A percentile compares a stretch with the other conserved stretches of the same genome.
Conservation (phyloP, 2,329 filamentous ascomycete genomes). For the Cercospora sp. region DNA sequence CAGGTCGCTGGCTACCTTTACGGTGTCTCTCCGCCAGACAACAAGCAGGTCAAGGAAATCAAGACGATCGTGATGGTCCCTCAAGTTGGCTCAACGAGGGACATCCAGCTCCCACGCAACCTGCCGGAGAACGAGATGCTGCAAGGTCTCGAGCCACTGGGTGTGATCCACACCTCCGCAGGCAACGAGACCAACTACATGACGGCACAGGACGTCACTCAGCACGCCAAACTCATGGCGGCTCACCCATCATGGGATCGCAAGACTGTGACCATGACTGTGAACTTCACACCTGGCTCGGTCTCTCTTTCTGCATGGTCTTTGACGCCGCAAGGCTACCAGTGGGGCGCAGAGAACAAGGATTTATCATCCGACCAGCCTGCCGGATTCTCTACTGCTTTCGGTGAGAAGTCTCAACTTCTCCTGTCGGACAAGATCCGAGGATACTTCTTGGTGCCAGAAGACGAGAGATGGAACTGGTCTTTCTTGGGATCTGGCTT, state of each 20-base stretch:
- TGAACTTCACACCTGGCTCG: constrained; percentile 94
- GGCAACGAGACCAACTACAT: constrained; percentile 96
- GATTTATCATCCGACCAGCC: constrained; percentile 91
- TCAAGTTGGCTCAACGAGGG: constrained; percentile 89
- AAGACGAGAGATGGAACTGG: constrained; percentile 92
- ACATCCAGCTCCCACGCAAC: constrained; percentile 85
- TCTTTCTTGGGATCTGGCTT: constrained; percentile 95
- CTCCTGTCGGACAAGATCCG: constrained; percentile 89
- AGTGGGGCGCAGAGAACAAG: constrained; percentile 96
- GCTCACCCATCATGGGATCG: constrained; percentile 78
- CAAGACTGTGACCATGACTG: constrained; percentile 90
- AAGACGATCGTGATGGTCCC: constrained; percentile 96
- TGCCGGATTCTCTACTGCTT: constrained; percentile 74
- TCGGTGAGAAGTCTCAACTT: constrained; percentile 94
- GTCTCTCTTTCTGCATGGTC: constrained; percentile 94
- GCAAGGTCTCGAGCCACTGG: constrained; percentile 80
- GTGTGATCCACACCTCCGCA: constrained; percentile 91
- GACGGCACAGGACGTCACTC: constrained; percentile 91
- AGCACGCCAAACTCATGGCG: constrained; percentile 87
- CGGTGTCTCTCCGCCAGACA: constrained; percentile 86
- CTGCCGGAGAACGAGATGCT: constrained; percentile 91
- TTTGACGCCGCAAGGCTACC: constrained; percentile 86
- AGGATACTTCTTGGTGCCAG: constrained; percentile 94
- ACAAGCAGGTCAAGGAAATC: constrained; percentile 95
- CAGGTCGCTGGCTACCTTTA: constrained; percentile 97